Evolutionary conservation across 768 basidiomycete species (phyloP), one percentile per base, ranked within the genome.

Genomic region (Auriscalpium microsporum): DNA sequence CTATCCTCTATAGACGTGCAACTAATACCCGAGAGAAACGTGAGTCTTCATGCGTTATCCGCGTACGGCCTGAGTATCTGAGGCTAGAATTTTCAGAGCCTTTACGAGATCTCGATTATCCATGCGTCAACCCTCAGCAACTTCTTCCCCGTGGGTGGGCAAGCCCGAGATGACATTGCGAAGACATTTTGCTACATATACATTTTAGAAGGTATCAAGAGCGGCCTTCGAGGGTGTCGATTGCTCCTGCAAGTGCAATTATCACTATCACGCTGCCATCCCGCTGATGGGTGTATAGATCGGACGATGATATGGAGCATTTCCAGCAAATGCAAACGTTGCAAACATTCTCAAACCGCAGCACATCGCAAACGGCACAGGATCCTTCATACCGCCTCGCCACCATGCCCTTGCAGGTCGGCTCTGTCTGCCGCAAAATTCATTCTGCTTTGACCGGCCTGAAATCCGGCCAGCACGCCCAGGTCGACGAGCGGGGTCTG

Each of bases 101-200:
- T 28, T 28, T 28, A 28, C 23, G 23, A 28, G 23, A 28, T 28
- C 23, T 28, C 23, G 23, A 28, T 28, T 28, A 2, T 28, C 23
- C 23, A 71, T 95, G 42, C 84, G 82, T n/a, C 94, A 96, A 64
- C 82, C 86, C 23, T 83, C 23, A 28, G 5, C 23, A 84, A 64
- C 78, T 83, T 0, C 74, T 94, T n/a, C n/a, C n/a, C 8, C 93
- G 89, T 64, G 82, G 79, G 35, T 69, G 82, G 19, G 72, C 78
- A 5, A 3, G 73, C 77, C 35, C 82, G 84, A 50, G 80, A 86
- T 52, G 81, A 84, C 37, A 68, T 75, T 35, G 84, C 89, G 2
- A 77, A 93, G 35, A 76, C 94, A 34, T 94, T 91, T 67, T 95
- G 91, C 89, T 95, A 93, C 63, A 83, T 87, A 7, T 82, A 92